phyloP scores from a whole-genome alignment of 2,329 filamentous ascomycete genomes.

The Pleurostoma richardsiae region DNA sequence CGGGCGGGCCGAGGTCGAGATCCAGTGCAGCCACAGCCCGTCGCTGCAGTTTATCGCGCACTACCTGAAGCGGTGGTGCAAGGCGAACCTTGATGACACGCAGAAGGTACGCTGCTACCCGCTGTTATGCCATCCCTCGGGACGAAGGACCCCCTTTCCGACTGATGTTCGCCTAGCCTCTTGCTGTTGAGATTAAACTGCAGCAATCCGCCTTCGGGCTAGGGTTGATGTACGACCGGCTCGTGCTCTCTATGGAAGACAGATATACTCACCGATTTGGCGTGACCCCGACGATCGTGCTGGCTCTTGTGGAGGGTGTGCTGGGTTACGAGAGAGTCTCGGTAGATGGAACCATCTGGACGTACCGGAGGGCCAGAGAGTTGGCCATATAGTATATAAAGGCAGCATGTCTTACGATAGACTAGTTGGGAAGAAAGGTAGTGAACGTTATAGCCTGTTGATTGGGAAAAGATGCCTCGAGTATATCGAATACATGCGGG shows the following conservation, averaged over 20 bases:
- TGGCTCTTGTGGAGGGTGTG: constrained; percentile 39
- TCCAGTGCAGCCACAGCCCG: constrained; percentile 42
- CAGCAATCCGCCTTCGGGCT: constrained; percentile 39
- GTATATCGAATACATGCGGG: no score
- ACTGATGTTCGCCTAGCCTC: constrained; percentile 24
- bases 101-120: constrained; percentile 20
- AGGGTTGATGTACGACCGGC: constrained; percentile 35
- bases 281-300: constrained; percentile 35
- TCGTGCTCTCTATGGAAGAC: constrained; percentile 30
- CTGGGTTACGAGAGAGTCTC: constrained; percentile 36
- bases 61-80: constrained; percentile 43
- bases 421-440: no score
- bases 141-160: background rate
- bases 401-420: no score
- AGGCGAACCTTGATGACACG: constrained; percentile 31
- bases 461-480: no score
- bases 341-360: constrained; percentile 15
- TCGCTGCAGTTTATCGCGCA: constrained; percentile 37
- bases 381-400: constrained; percentile 1
- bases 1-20: constrained; percentile 24
- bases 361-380: constrained; percentile 22
- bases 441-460: no score
- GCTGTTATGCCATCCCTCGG: background rate
- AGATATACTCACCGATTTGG: constrained; percentile 22
- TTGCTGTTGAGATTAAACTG: constrained; percentile 32